phyloP scores from a whole-genome alignment of 176 grass and related monocot species.

The Tillandsia fasciculata region DNA sequence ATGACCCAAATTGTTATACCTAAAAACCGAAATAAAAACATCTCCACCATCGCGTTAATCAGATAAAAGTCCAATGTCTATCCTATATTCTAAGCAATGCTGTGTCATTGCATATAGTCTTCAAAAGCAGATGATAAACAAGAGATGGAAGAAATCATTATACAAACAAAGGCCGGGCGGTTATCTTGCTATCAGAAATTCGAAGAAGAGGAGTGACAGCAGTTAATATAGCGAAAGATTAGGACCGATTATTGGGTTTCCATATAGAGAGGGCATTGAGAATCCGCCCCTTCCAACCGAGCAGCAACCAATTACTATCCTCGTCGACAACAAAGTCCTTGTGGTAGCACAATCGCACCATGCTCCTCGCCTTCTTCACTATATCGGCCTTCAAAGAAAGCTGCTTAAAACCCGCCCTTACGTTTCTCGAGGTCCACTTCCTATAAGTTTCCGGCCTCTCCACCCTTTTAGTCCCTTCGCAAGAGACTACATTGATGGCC shows the following conservation, averaged over 20 bases:
- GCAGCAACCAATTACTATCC: conserved; percentile 29
- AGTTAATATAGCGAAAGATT: too few species aligned
- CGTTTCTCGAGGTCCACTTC: conserved; percentile 31
- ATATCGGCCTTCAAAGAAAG: conserved; percentile 6
- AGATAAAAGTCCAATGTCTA: too few species aligned
- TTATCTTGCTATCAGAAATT: too few species aligned
- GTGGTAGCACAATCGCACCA: conserved; percentile 23
- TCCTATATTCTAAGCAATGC: too few species aligned
- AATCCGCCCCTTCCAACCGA: conserved; percentile 39
- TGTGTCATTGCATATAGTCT: too few species aligned
- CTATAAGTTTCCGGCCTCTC: conserved; percentile 39
- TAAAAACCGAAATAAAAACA: too few species aligned
- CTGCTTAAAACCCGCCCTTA: conserved; percentile 26
- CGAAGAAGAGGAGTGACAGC: too few species aligned
- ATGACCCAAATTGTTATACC: too few species aligned
- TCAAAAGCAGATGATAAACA: too few species aligned
- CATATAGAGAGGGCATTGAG: conserved; percentile 31
- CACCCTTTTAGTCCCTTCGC: conserved; percentile 38
- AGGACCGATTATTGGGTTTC: neutral
- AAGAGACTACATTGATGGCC: conserved; percentile 34
- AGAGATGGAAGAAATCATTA: too few species aligned
- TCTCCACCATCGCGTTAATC: too few species aligned
- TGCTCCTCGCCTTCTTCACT: neutral
- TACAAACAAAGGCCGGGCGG: too few species aligned
- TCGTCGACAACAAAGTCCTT: conserved; percentile 32